These are phyloP conservation scores for Capillidium rhysosporum DNA, from an alignment of 371 early-diverging fungal species.

Conservation along the genomic window DNA sequence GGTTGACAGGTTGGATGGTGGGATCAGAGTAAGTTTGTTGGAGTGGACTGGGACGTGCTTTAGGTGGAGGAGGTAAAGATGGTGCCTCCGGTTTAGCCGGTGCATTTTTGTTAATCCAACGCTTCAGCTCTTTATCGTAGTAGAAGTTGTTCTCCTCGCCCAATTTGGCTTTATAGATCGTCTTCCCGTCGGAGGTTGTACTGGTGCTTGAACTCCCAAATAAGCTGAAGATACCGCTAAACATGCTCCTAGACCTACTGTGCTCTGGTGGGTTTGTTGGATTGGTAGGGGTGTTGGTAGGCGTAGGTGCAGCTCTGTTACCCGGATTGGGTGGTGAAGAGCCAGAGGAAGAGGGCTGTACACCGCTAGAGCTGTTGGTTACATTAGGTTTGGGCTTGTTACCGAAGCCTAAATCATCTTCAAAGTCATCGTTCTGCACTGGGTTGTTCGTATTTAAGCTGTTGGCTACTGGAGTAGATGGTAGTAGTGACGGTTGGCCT, in stretches of 20 bases:
- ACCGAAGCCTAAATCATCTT: constrained; percentile 33
- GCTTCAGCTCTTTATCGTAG: constrained; percentile 36
- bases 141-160: constrained; percentile 44
- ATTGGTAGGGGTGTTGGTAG: background rate
- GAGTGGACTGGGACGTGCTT: background rate
- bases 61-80: background rate
- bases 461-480: too few relatives aligned
- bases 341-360: constrained; percentile 7
- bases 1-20: too few relatives aligned
- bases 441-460: background rate
- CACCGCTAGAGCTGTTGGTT: background rate
- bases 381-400: constrained; percentile 5
- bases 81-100: background rate
- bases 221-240: constrained; percentile 20
- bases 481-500: background rate
- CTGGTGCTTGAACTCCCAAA: constrained; percentile 15
- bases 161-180: constrained; percentile 27
- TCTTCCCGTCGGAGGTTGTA: constrained; percentile 17
- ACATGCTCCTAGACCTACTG: constrained; percentile 7
- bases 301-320: background rate
- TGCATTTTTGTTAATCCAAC: constrained; percentile 27
- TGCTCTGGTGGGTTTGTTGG: background rate
- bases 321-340: constrained; percentile 8
- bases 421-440: constrained; percentile 11
- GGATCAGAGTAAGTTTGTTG: too few relatives aligned